Evolutionary conservation across 352 stramenopile species (phyloP).

Genomic region (Phytophthora pinifolia): DNA sequence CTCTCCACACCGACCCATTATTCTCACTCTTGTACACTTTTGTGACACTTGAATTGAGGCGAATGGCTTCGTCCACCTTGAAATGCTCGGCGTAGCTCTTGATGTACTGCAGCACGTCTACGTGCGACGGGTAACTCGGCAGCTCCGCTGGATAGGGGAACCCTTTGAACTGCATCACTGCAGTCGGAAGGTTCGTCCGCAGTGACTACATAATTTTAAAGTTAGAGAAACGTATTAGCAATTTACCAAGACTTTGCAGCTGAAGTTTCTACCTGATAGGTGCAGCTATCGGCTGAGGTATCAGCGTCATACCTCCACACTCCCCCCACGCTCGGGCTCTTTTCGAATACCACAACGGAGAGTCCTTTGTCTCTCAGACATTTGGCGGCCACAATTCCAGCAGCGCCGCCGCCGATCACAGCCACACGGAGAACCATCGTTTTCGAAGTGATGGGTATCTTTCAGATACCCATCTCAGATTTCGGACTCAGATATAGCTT

Average conservation of each 20-base stretch:
- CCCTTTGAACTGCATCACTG: slow-evolving; percentile 58
- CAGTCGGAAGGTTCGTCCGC: slow-evolving; percentile 58
- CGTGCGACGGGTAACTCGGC: slow-evolving; percentile 45
- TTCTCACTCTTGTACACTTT: slow-evolving; percentile 38
- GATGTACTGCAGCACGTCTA: slow-evolving; percentile 51
- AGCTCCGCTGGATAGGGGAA: slow-evolving; percentile 37
- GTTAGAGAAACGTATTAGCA: neutral
- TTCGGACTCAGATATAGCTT: slow-evolving; percentile 1
- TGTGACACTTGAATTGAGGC: slow-evolving; percentile 40
- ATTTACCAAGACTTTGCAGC: neutral
- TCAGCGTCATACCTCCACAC: slow-evolving; percentile 55
- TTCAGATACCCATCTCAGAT: slow-evolving; percentile 11
- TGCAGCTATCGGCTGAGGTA: slow-evolving; percentile 32
- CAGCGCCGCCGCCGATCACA: slow-evolving; percentile 53
- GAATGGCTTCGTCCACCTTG: slow-evolving; percentile 36
- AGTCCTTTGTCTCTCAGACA: slow-evolving; percentile 43
- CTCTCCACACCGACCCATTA: slow-evolving; percentile 15
- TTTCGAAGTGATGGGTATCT: neutral
- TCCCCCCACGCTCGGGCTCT: slow-evolving; percentile 34
- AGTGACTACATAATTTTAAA: slow-evolving; percentile 43
- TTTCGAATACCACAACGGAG: slow-evolving; percentile 53
- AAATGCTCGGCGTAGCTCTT: slow-evolving; percentile 51
- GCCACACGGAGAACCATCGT: slow-evolving; percentile 28
- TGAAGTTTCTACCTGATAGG: slow-evolving; percentile 43
- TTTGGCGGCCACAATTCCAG: slow-evolving; percentile 52